Percentiles rank a stretch among this genome's conserved stretches.
phyloP scores from a whole-genome alignment of 2,329 filamentous ascomycete genomes.

The Sporothrix brasiliensis region DNA sequence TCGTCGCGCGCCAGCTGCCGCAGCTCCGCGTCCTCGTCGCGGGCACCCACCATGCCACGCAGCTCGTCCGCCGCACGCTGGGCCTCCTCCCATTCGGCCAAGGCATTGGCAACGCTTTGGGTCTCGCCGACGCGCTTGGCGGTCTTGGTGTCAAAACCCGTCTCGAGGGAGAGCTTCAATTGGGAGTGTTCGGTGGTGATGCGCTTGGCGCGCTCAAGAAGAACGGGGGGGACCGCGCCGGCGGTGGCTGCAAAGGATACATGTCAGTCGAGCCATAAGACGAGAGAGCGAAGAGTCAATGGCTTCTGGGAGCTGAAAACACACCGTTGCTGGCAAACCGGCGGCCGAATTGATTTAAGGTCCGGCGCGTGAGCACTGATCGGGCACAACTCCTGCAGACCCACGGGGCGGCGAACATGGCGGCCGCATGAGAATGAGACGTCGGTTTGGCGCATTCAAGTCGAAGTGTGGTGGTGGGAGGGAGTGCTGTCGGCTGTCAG shows the following conservation, averaged over 20 bases:
- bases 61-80: constrained; percentile 59
- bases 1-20: constrained; percentile 80
- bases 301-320: constrained; percentile 27
- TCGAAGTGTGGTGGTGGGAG: neutral
- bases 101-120: constrained; percentile 58
- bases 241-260: neutral
- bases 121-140: constrained; percentile 66
- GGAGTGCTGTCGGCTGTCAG: neutral
- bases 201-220: constrained; percentile 62
- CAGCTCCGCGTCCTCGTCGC: constrained; percentile 69
- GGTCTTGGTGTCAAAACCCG: constrained; percentile 58
- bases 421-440: constrained; percentile 29
- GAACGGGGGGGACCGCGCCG: constrained; percentile 53
- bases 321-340: constrained; percentile 51
- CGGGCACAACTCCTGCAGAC: constrained; percentile 56
- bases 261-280: neutral
- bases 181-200: constrained; percentile 61
- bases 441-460: neutral
- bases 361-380: constrained; percentile 41
- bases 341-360: constrained; percentile 43
- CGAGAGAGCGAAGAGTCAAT: neutral
- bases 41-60: constrained; percentile 52
- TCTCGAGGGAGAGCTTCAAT: constrained; percentile 55
- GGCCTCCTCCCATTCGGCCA: constrained; percentile 62
- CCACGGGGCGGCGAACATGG: constrained; percentile 53